Evolutionary conservation across 192 early-diverging fungal species (phyloP).

Genomic region (Backusella tarrabulga): DNA sequence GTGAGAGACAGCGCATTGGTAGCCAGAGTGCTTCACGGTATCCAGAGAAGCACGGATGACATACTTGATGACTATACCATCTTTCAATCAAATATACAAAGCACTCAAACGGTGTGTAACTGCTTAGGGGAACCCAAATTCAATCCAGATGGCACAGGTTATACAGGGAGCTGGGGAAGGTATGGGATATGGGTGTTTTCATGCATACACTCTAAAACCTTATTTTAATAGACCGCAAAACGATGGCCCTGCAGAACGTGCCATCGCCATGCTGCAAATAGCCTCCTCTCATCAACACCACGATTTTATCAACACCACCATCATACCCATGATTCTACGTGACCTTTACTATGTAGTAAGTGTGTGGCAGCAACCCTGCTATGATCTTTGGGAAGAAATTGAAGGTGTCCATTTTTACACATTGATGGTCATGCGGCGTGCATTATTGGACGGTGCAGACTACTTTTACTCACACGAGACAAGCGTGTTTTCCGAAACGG

Average conservation of each 20-base stretch:
- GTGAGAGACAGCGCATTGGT: constrained; percentile 49
- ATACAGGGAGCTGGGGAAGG: constrained; percentile 49
- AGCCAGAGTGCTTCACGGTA: neutral
- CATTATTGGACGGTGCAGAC: constrained; percentile 54
- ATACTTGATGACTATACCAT: constrained; percentile 32
- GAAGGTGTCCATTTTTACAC: constrained; percentile 73
- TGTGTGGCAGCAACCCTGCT: constrained; percentile 43
- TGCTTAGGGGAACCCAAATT: constrained; percentile 68
- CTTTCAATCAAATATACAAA: constrained; percentile 36
- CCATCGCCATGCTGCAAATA: constrained; percentile 38
- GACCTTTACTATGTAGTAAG: constrained; percentile 63
- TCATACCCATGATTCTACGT: constrained; percentile 34
- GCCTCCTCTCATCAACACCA: neutral
- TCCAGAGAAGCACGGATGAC: constrained; percentile 18
- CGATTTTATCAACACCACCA: neutral
- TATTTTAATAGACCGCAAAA: constrained; percentile 57
- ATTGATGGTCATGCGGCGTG: constrained; percentile 57
- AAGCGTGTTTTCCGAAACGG: neutral
- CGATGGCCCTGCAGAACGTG: constrained; percentile 65
- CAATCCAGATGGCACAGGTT: constrained; percentile 52
- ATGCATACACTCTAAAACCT: neutral
- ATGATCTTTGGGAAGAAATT: constrained; percentile 83
- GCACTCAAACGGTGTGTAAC: constrained; percentile 19
- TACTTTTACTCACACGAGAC: neutral
- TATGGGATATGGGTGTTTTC: neutral